These are phyloP conservation scores for Cercospora sojina DNA, from an alignment of 2,329 filamentous ascomycete species.

Conservation along the genomic window DNA sequence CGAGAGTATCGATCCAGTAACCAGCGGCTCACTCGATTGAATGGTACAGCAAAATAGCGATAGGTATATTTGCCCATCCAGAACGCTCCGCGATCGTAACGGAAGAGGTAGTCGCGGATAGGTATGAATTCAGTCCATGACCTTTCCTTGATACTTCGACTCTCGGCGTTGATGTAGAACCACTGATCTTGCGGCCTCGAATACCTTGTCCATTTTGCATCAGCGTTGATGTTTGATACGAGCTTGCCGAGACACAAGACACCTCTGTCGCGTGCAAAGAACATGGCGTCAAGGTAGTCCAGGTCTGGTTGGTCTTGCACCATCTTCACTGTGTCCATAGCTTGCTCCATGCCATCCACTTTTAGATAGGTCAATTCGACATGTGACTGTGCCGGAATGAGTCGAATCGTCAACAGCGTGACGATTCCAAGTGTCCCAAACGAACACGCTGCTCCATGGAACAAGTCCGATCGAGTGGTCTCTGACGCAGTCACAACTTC, in stretches of 20 bases:
- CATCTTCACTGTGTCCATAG: conserved; percentile 33
- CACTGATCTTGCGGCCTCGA: conserved; percentile 61
- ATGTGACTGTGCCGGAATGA: conserved; percentile 47
- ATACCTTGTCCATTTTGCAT: conserved; percentile 43
- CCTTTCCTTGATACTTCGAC: conserved; percentile 23
- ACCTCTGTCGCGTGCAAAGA: conserved; percentile 45
- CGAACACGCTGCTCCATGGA: conserved; percentile 62
- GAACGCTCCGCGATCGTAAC: conserved; percentile 64
- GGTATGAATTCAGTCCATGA: conserved; percentile 39
- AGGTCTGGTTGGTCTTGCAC: conserved; percentile 35
- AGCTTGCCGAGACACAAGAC: conserved; percentile 45
- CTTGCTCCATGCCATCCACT: conserved; percentile 41
- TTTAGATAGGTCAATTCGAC: conserved; percentile 52
- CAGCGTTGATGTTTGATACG: background rate
- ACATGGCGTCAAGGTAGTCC: conserved; percentile 55
- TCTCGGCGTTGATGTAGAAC: conserved; percentile 68
- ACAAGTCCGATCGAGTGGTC: conserved; percentile 55
- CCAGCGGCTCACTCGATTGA: conserved; percentile 58
- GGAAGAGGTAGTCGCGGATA: conserved; percentile 56
- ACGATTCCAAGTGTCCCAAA: conserved; percentile 67
- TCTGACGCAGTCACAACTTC: conserved; percentile 55
- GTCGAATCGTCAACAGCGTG: conserved; percentile 53
- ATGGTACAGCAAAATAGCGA: conserved; percentile 59
- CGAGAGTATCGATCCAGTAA: conserved; percentile 55
- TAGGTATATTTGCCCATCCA: conserved; percentile 62